Base-by-base conservation (phyloP, 192 early-diverging fungal genomes). In the Cladochytrium replicatum region DNA sequence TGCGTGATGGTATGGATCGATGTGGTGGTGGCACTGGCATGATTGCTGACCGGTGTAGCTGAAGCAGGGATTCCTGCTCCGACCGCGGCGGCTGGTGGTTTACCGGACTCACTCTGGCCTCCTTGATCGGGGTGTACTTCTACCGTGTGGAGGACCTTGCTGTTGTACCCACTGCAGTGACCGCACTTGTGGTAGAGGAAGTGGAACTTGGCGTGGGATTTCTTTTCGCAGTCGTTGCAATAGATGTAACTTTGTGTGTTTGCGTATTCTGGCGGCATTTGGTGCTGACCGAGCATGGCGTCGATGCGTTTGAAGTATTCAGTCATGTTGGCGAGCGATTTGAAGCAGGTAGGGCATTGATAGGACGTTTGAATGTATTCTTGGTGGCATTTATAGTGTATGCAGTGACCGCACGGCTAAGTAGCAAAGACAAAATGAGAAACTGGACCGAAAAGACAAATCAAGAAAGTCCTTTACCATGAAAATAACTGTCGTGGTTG, bases 101-200 rank as follows among this genome's bases (percentile, higher is more conserved):
- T n/a, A n/a, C n/a, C n/a, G n/a, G n/a, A n/a, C n/a, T n/a, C n/a
- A n/a, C n/a, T n/a, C n/a, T n/a, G n/a, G n/a, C n/a, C n/a, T n/a
- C n/a, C n/a, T n/a, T n/a, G n/a, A n/a, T n/a, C n/a, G n/a, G n/a
- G n/a, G n/a, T n/a, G n/a, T n/a, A n/a, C 51, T 34, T 61, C 67
- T 7, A 58, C 42, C 15, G 86, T 90, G 30, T 74, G 62, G 24
- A 90, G 54, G 1, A 89, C 81, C 43, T 84, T 84, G 1, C 91
- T 98, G 57, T 94, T 98, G 62, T 88, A 98, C n/a, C 87, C 84
- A 23, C 58, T 47, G 61, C 94, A 98, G 23, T 68, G 58, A 3
- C 63, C 58, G 66, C 94, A 98, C 55, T 91, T 94, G 71, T 98
- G 94, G 57, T 98, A 96, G 4, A 98, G 45, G 64, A 96, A 98